Evolutionary conservation across 2,329 filamentous ascomycete genomes (phyloP), one percentile per base, ranked within the genome.

Genomic region (Parastagonospora avenae): DNA sequence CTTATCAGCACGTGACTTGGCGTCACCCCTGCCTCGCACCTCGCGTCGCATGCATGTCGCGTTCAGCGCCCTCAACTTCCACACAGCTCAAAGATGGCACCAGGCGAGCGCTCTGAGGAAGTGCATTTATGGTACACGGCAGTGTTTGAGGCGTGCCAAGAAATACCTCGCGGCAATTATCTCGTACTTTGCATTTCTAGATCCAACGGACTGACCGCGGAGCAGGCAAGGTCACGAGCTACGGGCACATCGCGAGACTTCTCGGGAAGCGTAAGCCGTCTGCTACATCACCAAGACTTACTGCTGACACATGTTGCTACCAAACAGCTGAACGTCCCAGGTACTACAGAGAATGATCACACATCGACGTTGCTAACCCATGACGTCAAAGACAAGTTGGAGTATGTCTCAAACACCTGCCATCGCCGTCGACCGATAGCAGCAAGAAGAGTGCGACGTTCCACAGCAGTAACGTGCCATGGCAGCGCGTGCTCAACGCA

Each of bases 401-500:
- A 46, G 81, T 94, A 40, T 95, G 90, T 73, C 83, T 97, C 24
- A 97, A 96, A 72, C 88, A 96, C 70, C 85, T 97, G 10, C 84
- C 92, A 70, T 48, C 79, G 44, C 59, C 65, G 39, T 74, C 71
- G 62, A 51, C 74, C 42, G 74, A 78, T 55, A 67, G 73, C 47
- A 75, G 72, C 31, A 74, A 74, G 38, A 72, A 75, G 46, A 64
- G 55, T 72, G 55, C 70, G 33, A 64, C 77, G 50, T 95, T 88
- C 76, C 88, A 96, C 72, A 79, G 82, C 52, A 79, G 78, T 19
- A 97, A 88, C 59, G 93, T 97, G 3, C 93, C 93, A 0, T 97
- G 93, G 93, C 93, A 97, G 78, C 81, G 94, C 50, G 90, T 97
- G 52, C 89, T 97, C 70, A 96, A 93, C 72, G 79, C 90, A 11